Evolutionary conservation across 2,329 filamentous ascomycete species (phyloP), one percentile per base, ranked within the genome.

Genomic region (Trichophyton verrucosum): DNA sequence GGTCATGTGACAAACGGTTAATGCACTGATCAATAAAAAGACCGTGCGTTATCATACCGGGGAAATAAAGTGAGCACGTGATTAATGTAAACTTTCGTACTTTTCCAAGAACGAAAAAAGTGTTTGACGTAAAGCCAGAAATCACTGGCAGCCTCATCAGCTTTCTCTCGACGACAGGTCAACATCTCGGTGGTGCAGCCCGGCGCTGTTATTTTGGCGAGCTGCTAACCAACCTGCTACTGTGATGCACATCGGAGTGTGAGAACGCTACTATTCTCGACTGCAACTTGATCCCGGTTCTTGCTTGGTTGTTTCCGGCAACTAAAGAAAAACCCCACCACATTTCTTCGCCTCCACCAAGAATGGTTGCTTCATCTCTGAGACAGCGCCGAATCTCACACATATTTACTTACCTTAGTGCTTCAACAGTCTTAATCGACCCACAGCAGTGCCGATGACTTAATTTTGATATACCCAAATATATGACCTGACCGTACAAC

Each of bases 61-160:
- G 30, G 30, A 55, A 55, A 55, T 55, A 55, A 55, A 55, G 51
- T 55, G 30, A 20, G 24, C 51, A 55, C 51, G 51, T 55, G 51
- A 55, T 8, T 2, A 27, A 15, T 1, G 6, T 13, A 8, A 27
- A 51, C 20, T 27, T 47, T 47, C 20, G 24, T 51, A 27, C 46
- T 51, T 51, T 27, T 15, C 20, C 20, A 27, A 51, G 4, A 24
- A 51, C 8, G 13, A 51, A 24, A 51, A 51, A 27, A 24, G 22
- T 11, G 46, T 51, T 38, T 51, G 46, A 51, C 46, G 46, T 51
- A 30, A 38, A 38, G 33, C 33, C 33, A 22, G 46, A 24, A 15
- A 11, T 24, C 17, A 51, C 24, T 22, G 15, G 24, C 46, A 27
- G 46, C 46, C 20, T 51, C 46, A 51, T 27, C 22, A 38, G 33